Evolutionary conservation across 1,284 basidiomycete genomes (phyloP), one percentile per base, ranked within the genome.

Genomic region (Cryptococcus sp.): DNA sequence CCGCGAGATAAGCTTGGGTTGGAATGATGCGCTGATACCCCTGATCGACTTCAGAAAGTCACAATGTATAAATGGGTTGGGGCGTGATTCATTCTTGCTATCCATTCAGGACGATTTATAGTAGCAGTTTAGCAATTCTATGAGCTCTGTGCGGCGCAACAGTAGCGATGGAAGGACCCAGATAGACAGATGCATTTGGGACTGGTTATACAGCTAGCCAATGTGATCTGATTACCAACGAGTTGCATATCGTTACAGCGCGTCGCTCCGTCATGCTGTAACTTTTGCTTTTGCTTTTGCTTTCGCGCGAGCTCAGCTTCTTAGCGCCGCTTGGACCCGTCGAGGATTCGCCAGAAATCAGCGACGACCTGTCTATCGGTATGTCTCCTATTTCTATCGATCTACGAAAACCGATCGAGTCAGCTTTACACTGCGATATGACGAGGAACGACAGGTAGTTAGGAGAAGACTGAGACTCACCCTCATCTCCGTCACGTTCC

Each of bases 321-420:
- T 42, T 7, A 66, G 20, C 62, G 57, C 47, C 63, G 54, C 53
- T 66, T 68, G 13, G 57, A 60, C 46, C 58, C 55, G 49, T 98
- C 95, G 22, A 97, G 79, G 25, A 84, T 85, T 69, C 92, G 88
- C 95, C 94, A 98, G 73, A 98, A 97, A 63, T 93, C 89, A 7
- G 92, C 92, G 0, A 96, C 93, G 7, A 91, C 88, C 43, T 91
- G 90, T 75, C 95, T 93, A 81, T 98, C 95, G n/a, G 93, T 88
- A 76, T 98, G 94, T 65, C 95, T 84, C 64, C 90, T 83, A 65
- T 86, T 83, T n/a, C 86, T 87, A 70, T 96, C 93, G 67, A 96
- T 92, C 92, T 93, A 63, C n/a, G 23, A 39, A 20, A 46, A 6
- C 23, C 17, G 3, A 45, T 30, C 40, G 38, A 20, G 54, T 62